These are phyloP conservation scores for Hypoxylon fuscum DNA, from an alignment of 495 filamentous ascomycete species.

Conservation along the genomic window DNA sequence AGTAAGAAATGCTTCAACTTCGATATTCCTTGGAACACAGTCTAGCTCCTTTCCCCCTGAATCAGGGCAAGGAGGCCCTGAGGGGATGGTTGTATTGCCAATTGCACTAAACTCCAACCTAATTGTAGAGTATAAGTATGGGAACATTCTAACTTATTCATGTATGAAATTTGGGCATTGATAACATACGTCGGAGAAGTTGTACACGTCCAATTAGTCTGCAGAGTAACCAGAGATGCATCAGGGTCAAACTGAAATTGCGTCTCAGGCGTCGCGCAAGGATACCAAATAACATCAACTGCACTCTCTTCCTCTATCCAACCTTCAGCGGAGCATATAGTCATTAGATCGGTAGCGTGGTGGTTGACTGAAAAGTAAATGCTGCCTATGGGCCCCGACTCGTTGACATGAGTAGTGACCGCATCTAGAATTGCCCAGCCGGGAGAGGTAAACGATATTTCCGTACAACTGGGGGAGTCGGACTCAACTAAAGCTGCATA, in stretches of 20 bases:
- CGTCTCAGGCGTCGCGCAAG: constrained; percentile 31
- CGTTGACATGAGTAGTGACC: background rate
- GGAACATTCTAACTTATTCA: background rate
- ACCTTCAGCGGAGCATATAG: constrained; percentile 33
- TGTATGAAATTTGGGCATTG: background rate
- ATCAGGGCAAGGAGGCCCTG: constrained; percentile 30
- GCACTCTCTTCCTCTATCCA: constrained; percentile 16
- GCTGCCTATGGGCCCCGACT: constrained; percentile 31
- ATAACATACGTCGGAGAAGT: background rate
- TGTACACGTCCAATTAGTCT: background rate
- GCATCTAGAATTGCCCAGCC: background rate
- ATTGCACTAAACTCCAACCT: constrained; percentile 25
- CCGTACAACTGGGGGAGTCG: background rate
- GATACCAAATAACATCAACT: constrained; percentile 28
- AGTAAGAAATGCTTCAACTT: constrained; percentile 30
- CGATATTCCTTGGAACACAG: constrained; percentile 38
- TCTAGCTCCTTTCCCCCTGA: constrained; percentile 30
- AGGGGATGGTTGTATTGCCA: constrained; percentile 28
- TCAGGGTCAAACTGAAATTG: constrained; percentile 35
- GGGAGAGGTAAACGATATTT: constrained; percentile 1
- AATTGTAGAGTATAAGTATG: constrained; percentile 23
- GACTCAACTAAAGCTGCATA: background rate
- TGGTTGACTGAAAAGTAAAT: constrained; percentile 38
- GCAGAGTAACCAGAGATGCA: constrained; percentile 24
- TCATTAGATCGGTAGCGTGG: constrained; percentile 30